A percentile compares a stretch with the other conserved stretches of the same genome.
Evolutionary conservation across 176 grass and related monocot species (phyloP).

Genomic region (Rhynchospora pubera): DNA sequence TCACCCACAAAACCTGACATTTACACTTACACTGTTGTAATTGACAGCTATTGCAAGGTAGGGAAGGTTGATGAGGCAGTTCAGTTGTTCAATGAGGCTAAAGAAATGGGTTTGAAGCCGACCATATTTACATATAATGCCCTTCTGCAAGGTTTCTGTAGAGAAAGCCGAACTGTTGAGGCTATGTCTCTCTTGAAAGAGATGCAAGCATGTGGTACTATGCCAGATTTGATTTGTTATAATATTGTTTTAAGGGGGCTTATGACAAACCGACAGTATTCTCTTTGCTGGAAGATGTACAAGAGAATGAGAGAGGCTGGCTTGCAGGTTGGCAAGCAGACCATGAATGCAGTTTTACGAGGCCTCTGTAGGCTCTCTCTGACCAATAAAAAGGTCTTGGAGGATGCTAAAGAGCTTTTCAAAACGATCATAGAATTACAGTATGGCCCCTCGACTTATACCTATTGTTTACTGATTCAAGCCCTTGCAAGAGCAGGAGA

Average conservation of each 20-base stretch:
- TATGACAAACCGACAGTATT: constrained; percentile 42
- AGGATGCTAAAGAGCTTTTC: constrained; percentile 53
- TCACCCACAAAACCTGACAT: constrained; percentile 57
- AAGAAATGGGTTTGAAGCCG: constrained; percentile 36
- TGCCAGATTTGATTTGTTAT: constrained; percentile 57
- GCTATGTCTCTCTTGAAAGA: constrained; percentile 57
- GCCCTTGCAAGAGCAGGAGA: constrained; percentile 70
- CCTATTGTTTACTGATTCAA: constrained; percentile 84
- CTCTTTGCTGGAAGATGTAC: constrained; percentile 52
- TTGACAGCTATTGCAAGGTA: constrained; percentile 85
- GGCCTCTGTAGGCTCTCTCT: constrained; percentile 53
- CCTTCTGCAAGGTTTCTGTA: constrained; percentile 78
- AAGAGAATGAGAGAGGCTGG: constrained; percentile 54
- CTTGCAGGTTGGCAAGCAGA: constrained; percentile 47
- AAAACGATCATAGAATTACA: constrained; percentile 27
- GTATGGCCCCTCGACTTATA: constrained; percentile 58
- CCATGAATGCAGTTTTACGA: constrained; percentile 65
- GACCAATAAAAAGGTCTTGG: constrained; percentile 26
- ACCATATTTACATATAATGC: constrained; percentile 75
- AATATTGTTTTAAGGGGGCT: constrained; percentile 58
- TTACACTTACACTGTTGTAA: constrained; percentile 62
- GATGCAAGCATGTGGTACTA: constrained; percentile 36
- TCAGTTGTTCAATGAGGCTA: constrained; percentile 44
- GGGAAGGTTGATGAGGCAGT: constrained; percentile 46
- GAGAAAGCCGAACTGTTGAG: constrained; percentile 46